Base-by-base conservation (phyloP, 192 early-diverging fungal species). In the Borealophlyctis nickersoniae region DNA sequence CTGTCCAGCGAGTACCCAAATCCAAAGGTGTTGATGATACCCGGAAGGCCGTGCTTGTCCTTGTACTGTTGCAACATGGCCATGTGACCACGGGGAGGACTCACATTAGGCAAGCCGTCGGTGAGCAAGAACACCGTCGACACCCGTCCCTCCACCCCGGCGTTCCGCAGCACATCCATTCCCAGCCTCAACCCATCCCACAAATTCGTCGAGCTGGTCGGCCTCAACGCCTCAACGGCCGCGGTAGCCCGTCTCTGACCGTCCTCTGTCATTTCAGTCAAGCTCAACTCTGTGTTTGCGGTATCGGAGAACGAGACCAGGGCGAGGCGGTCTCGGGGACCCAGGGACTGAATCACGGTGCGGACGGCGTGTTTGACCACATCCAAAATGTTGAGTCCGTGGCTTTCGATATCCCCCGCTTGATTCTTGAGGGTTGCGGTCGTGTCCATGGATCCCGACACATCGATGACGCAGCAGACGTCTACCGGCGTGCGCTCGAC, bases 301-400 rank as follows among this genome's bases (percentile, higher is more conserved):
- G 58, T 52, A 35, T 69, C 52, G 23, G 65, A 55, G 55, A 76
- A 76, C 23, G 70, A 36, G 26, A 76, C 70, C 52, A 76, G 56
- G 2, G 60, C 66, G 27, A 76, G 57, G 1, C 19, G 13, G 66
- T 75, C 73, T 7, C 22, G 32, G 24, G 48, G 34, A 16, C 16
- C 53, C 33, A 75, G 58, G 16, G 63, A 24, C 49, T 55, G 4
- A 48, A 67, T 66, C 31, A 75, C 39, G 26, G 73, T 75, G 22
- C 59, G 50, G 23, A 75, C 60, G 32, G 73, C 61, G 58, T 75
- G 73, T 39, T 73, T 73, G 31, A 75, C 71, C 35, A 75, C 36
- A 36, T 75, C 73, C 9, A 75, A 65, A 9, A 63, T 26, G 0
- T 68, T 39, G n/a, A 75, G 50, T 4, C 70, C 73, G 32, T 52